phyloP scores from a whole-genome alignment of 306 rosid species.

The Vicia faba region DNA sequence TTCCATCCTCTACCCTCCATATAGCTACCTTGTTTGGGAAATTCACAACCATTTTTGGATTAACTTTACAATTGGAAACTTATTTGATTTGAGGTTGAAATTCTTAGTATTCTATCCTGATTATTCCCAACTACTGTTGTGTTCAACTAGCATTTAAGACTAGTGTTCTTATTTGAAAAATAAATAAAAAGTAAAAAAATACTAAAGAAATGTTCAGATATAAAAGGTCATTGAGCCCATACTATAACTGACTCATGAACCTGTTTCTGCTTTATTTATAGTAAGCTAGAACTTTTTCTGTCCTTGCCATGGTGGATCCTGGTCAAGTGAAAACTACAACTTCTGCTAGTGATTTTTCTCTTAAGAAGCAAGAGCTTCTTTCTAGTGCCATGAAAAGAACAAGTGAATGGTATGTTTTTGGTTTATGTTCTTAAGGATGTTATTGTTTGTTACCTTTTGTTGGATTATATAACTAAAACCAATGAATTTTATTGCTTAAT shows the following conservation, averaged over 20 bases:
- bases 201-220: constrained; percentile 40
- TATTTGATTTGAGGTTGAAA: constrained; percentile 46
- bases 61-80: constrained; percentile 24
- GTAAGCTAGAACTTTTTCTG: constrained; percentile 42
- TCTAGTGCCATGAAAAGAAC: constrained; percentile 89
- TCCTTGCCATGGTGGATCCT: constrained; percentile 63
- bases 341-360: constrained; percentile 54
- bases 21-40: constrained; percentile 48
- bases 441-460: constrained; percentile 20
- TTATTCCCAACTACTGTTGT: constrained; percentile 36
- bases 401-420: constrained; percentile 73
- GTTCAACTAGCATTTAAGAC: constrained; percentile 34
- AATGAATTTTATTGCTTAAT: constrained; percentile 37
- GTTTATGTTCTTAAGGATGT: neutral
- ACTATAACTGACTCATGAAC: constrained; percentile 32
- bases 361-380: constrained; percentile 80
- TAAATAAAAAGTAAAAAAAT: constrained; percentile 2
- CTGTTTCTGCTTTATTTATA: constrained; percentile 39
- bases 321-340: constrained; percentile 46
- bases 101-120: constrained; percentile 34
- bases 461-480: constrained; percentile 9
- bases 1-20: constrained; percentile 32
- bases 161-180: constrained; percentile 30
- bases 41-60: constrained; percentile 40
- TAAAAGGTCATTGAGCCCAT: constrained; percentile 40